Evolutionary conservation across 306 rosid species (phyloP).

Genomic region (Prunus fruticosa): DNA sequence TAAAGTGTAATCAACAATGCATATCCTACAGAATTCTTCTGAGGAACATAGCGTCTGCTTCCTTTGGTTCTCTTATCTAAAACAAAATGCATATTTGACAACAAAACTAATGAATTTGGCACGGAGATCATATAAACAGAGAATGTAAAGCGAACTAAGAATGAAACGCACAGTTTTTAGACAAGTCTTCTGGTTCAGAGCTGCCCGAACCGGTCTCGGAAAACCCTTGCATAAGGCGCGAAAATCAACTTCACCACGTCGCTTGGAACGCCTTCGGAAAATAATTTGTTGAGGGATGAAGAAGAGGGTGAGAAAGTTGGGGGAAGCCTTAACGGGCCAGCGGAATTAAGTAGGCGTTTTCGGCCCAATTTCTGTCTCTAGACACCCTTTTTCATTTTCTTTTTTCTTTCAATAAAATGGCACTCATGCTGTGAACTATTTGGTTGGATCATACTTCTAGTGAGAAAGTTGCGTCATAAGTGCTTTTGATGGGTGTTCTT

Average conservation of each 20-base stretch:
- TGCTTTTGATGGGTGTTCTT: no score
- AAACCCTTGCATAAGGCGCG: conserved; percentile 71
- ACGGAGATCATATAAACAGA: neutral
- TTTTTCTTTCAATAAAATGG: no score
- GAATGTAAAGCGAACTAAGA: neutral
- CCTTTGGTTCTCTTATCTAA: conserved; percentile 59
- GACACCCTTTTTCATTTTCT: no score
- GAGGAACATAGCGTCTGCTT: conserved; percentile 67
- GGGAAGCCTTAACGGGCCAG: no score
- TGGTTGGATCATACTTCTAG: no score
- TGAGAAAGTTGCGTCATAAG: no score
- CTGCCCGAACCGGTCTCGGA: conserved; percentile 50
- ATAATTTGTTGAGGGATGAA: no score
- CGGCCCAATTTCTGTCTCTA: no score
- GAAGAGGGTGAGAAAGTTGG: no score
- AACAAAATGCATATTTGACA: conserved; percentile 8
- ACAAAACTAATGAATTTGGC: neutral
- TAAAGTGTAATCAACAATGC: conserved; percentile 76
- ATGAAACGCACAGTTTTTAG: conserved; percentile 40
- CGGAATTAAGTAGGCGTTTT: no score
- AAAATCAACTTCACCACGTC: conserved; percentile 85
- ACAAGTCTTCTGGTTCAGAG: conserved; percentile 56
- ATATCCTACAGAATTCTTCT: conserved; percentile 80
- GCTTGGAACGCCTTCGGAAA: no score
- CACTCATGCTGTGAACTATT: no score